Conservation (phyloP, 1,139 yeast species). For the Debaryomyces fabryi region DNA sequence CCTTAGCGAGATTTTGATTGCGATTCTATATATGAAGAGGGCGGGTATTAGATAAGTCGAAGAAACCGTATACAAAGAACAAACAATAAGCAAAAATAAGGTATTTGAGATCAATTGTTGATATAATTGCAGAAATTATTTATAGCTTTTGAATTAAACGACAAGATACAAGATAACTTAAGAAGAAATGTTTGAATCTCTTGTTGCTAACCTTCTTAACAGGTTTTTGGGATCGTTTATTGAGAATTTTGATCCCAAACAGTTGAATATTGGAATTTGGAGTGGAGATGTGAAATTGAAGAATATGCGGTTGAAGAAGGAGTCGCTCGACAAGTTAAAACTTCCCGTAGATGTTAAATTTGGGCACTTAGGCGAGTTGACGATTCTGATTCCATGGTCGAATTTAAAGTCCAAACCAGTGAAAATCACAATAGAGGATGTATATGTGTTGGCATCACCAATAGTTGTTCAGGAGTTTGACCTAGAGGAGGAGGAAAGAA, state of each 20-base stretch:
- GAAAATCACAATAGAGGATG: slow-evolving; percentile 84
- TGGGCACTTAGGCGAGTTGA: slow-evolving; percentile 89
- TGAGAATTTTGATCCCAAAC: slow-evolving; percentile 93
- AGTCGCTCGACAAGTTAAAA: slow-evolving; percentile 81
- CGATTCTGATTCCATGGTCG: slow-evolving; percentile 96
- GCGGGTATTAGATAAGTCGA: background rate
- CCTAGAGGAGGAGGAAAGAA: slow-evolving; percentile 63
- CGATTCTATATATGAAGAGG: background rate
- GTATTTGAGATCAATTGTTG: background rate
- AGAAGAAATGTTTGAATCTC: slow-evolving; percentile 55
- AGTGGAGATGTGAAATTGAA: slow-evolving; percentile 91
- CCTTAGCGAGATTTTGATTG: background rate
- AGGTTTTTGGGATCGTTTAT: slow-evolving; percentile 71
- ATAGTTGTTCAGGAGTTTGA: slow-evolving; percentile 55
- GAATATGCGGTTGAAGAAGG: slow-evolving; percentile 75
- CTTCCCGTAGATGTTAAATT: slow-evolving; percentile 87
- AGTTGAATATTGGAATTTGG: slow-evolving; percentile 95
- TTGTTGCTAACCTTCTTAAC: slow-evolving; percentile 57
- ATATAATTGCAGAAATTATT: background rate
- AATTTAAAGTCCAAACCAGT: slow-evolving; percentile 93
- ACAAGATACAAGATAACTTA: background rate
- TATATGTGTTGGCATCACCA: slow-evolving; percentile 81
- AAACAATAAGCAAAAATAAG: background rate
- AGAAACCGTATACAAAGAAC: background rate
- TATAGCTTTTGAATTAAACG: background rate